phyloP scores from a whole-genome alignment of 2,329 filamentous ascomycete genomes.

The Trichoderma afroharzianum region DNA sequence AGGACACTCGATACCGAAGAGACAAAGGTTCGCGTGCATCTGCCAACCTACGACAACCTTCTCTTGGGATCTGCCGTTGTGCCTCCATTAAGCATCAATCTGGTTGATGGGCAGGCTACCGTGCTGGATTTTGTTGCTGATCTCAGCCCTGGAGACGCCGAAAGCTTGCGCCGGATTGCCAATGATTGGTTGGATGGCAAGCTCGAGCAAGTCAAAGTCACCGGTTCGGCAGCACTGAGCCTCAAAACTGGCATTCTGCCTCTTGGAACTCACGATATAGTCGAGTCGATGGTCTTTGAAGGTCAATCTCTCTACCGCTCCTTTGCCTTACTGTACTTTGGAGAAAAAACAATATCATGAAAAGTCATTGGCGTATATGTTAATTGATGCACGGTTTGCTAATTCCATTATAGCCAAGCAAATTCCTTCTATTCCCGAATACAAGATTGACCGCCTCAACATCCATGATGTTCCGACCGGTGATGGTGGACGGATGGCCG shows the following conservation, averaged over 20 bases:
- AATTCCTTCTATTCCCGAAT: constrained; percentile 73
- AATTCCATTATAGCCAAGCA: constrained; percentile 53
- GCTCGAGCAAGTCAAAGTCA: constrained; percentile 65
- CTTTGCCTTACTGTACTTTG: constrained; percentile 59
- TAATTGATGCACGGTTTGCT: constrained; percentile 24
- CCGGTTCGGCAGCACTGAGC: constrained; percentile 68
- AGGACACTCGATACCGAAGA: constrained; percentile 69
- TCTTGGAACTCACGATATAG: constrained; percentile 72
- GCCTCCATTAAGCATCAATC: constrained; percentile 70
- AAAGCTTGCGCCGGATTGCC: constrained; percentile 73
- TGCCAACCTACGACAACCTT: constrained; percentile 77
- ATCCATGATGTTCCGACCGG: constrained; percentile 65
- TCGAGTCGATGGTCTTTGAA: constrained; percentile 74
- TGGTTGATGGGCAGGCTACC: constrained; percentile 75
- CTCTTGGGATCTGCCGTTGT: constrained; percentile 73
- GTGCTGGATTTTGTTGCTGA: constrained; percentile 75
- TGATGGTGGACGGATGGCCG: constrained; percentile 53
- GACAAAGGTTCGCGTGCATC: constrained; percentile 69
- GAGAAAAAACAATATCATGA: constrained; percentile 49
- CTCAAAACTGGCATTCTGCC: constrained; percentile 77
- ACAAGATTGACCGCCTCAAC: constrained; percentile 77
- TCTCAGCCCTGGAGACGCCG: constrained; percentile 69
- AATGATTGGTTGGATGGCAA: constrained; percentile 86
- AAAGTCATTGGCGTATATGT: constrained; percentile 19
- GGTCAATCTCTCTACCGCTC: constrained; percentile 70